Percentiles rank a stretch among this genome's conserved stretches.
These are phyloP conservation scores for Trifolium fragiferum DNA, from an alignment of 306 rosid genomes.

Conservation along the genomic window DNA sequence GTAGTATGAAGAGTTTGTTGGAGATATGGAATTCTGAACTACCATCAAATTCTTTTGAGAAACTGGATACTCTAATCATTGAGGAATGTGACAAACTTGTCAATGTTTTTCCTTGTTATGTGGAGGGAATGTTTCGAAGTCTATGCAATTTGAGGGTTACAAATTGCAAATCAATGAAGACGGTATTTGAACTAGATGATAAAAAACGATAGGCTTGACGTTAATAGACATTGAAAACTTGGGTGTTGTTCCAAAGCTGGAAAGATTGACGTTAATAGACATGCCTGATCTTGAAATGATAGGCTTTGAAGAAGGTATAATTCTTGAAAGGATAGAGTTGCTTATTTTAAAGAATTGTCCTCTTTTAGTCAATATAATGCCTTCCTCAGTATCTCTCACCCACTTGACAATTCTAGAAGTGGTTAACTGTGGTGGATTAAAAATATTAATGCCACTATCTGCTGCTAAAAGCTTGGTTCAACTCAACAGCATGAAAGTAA, in stretches of 20 bases:
- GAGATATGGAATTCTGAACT: constrained; percentile 21
- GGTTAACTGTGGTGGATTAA: not conserved
- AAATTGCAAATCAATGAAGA: constrained; percentile 6
- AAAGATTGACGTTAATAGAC: constrained; percentile 23
- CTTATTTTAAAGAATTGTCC: constrained; percentile 25
- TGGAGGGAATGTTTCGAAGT: not conserved
- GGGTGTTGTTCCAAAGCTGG: constrained; percentile 41
- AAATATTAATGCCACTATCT: not conserved
- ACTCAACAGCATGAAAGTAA: constrained; percentile 24
- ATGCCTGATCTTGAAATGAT: not conserved
- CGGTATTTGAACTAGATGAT: not conserved
- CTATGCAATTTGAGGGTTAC: constrained; percentile 29
- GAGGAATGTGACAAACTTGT: constrained; percentile 11
- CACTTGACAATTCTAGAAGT: constrained; percentile 37
- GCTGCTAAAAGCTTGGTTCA: constrained; percentile 10
- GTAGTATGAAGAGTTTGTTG: not conserved
- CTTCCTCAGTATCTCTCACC: constrained; percentile 13
- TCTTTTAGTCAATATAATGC: not conserved
- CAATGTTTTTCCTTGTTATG: constrained; percentile 4
- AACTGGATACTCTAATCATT: not conserved
- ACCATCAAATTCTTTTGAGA: constrained; percentile 7
- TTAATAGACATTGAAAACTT: no score
- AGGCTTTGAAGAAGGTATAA: constrained; percentile 15
- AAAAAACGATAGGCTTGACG: no score
- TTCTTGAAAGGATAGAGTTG: constrained; percentile 33